phyloP scores from a whole-genome alignment of 2,329 filamentous ascomycete species.

The Colletotrichum limetticola region DNA sequence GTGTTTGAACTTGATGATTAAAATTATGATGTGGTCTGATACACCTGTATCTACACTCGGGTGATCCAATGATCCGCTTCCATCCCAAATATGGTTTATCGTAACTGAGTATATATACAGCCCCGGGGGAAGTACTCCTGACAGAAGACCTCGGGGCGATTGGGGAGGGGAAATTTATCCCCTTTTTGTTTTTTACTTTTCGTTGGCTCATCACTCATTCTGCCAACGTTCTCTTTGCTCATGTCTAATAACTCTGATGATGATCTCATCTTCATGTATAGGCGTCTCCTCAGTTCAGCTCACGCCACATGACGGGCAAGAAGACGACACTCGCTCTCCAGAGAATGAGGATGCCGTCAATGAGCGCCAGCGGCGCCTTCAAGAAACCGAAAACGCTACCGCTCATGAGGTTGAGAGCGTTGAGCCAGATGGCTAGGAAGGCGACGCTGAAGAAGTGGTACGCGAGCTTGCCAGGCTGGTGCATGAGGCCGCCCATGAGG shows the following conservation, averaged over 20 bases:
- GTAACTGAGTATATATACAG: conserved; percentile 23
- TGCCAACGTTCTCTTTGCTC: conserved; percentile 14
- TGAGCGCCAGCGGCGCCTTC: conserved; percentile 72
- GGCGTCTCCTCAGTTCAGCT: conserved; percentile 54
- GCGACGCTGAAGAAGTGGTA: conserved; percentile 97
- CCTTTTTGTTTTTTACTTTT: neutral
- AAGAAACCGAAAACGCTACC: conserved; percentile 59
- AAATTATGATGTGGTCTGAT: conserved; percentile 19
- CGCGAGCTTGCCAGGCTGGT: conserved; percentile 80
- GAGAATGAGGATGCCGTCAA: conserved; percentile 76
- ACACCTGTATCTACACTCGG: conserved; percentile 4
- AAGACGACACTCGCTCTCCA: conserved; percentile 86
- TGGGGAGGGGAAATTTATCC: neutral
- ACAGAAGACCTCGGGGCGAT: neutral
- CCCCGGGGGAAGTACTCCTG: neutral
- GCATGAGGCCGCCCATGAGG: conserved; percentile 83
- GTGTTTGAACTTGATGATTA: conserved; percentile 7
- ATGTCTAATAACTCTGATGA: conserved; percentile 18
- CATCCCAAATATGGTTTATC: conserved; percentile 13
- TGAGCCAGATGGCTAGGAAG: conserved; percentile 83
- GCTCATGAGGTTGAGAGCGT: conserved; percentile 51
- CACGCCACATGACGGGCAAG: conserved; percentile 81
- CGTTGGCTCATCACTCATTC: conserved; percentile 20
- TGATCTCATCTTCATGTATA: neutral
- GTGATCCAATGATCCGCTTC: conserved; percentile 31